Base-by-base conservation (phyloP, 768 basidiomycete species). In the Rhizopogon sp. region DNA sequence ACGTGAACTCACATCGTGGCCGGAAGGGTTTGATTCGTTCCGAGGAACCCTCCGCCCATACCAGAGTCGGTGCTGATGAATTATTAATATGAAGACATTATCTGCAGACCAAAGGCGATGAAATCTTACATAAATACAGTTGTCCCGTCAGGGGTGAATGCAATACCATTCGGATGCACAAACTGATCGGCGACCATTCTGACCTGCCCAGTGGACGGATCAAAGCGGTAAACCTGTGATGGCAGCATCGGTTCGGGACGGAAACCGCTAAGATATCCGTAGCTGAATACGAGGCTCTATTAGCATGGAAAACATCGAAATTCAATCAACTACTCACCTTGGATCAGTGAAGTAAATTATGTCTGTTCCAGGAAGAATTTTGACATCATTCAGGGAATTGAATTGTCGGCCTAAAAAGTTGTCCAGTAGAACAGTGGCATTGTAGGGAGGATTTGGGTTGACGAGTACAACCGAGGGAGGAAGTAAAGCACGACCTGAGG, bases 371-470 rank as follows among this genome's bases (percentile, higher is more conserved):
- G 86, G 87, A 51, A 89, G 83, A 3, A 90, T 73, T 61, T 88
- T 90, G 56, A 87, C 75, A 59, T 93, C 90, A 65, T 91, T 89
- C 46, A 92, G 66, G 1, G 89, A 89, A 69, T 88, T 90, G 71
- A 90, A 93, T 59, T 90, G 88, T 3, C 87, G 74, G 1, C 89
- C 89, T 60, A 81, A 87, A 69, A 79, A 89, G 70, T 90, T 92
- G 69, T 91, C 87, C 56, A 92, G 67, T 13, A 92, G 66, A 31
- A 87, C 78, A 0, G 86, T 90, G 4, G 79, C 71, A 53, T 90
- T 87, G 69, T 83, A 76, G 0, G 88, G 88, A 7, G 79, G 64
- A 3, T 62, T 64, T 0, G 88, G 86, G 64, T 88, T 82, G 47
- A 90, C 82, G 28, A 86, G 76, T 0, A 77, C 82, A 25, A 90